Percentiles rank a stretch among this genome's conserved stretches.
Conservation (phyloP, 805 yeast genomes). For the Scheffersomyces coipomensis region DNA sequence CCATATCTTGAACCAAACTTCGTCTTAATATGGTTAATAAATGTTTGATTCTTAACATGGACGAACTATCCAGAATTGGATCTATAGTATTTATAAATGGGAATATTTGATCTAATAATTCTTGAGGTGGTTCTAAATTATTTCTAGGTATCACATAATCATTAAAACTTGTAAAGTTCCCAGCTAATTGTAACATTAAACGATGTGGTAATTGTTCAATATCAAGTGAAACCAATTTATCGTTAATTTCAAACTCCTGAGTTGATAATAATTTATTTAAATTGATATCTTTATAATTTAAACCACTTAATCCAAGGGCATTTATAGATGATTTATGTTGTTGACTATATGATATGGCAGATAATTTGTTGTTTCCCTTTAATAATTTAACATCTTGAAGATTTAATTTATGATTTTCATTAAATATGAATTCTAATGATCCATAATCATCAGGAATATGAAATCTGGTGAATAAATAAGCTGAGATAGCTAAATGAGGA, state of each 20-base stretch:
- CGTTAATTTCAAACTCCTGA: slow-evolving; percentile 9
- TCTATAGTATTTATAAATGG: slow-evolving; percentile 21
- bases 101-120: slow-evolving; percentile 22
- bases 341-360: slow-evolving; percentile 22
- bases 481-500: slow-evolving; percentile 23
- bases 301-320: slow-evolving; percentile 16
- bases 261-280: slow-evolving; percentile 16
- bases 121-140: slow-evolving; percentile 21
- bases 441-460: slow-evolving; percentile 24
- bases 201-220: slow-evolving; percentile 12
- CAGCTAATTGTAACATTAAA: slow-evolving; percentile 17
- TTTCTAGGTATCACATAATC: slow-evolving; percentile 17
- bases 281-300: slow-evolving; percentile 17
- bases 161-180: slow-evolving; percentile 15
- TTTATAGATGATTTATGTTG: slow-evolving; percentile 23
- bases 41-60: slow-evolving; percentile 9
- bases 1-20: slow-evolving; percentile 30
- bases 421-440: slow-evolving; percentile 6
- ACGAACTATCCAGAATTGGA: slow-evolving; percentile 6
- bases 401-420: slow-evolving; percentile 2
- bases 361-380: slow-evolving; percentile 22
- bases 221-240: slow-evolving; percentile 10
- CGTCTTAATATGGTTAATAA: slow-evolving; percentile 18
- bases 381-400: slow-evolving; percentile 18
- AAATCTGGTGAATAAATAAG: slow-evolving; percentile 25